These are phyloP conservation scores for Phaeosphaeriaceae sp. DNA, from an alignment of 2,329 filamentous ascomycete genomes.

Conservation along the genomic window DNA sequence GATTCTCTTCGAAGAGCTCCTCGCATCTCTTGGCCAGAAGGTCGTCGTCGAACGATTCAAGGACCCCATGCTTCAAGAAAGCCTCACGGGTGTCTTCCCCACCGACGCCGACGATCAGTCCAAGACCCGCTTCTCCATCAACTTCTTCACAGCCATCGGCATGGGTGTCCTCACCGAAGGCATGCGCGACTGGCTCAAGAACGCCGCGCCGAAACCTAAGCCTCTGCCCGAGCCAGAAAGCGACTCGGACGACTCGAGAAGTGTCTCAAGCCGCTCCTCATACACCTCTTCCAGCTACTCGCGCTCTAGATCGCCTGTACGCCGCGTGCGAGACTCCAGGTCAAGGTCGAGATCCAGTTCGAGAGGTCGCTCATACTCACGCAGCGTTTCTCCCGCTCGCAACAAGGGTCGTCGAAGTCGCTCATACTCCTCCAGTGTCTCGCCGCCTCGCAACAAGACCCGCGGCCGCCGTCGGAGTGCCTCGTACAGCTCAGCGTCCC, in stretches of 20 bases:
- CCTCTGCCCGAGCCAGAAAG: conserved; percentile 54
- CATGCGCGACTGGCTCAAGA: conserved; percentile 90
- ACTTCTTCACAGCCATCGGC: conserved; percentile 98
- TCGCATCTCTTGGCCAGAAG: conserved; percentile 83
- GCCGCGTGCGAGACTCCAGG: conserved; percentile 29
- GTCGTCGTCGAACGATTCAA: conserved; percentile 81
- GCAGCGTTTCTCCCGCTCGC: conserved; percentile 29
- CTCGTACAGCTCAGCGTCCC: conserved; percentile 22
- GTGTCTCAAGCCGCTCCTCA: conserved; percentile 42
- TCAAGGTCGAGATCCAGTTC: conserved; percentile 38
- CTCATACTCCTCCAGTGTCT: conserved; percentile 38
- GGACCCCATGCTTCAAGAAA: conserved; percentile 73
- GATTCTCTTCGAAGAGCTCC: conserved; percentile 92
- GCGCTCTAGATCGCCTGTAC: conserved; percentile 25
- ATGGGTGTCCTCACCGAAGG: conserved; percentile 95
- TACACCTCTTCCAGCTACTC: conserved; percentile 41
- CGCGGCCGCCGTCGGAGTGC: conserved; percentile 32
- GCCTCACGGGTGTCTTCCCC: conserved; percentile 86
- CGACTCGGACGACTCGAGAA: conserved; percentile 42
- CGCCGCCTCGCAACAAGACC: conserved; percentile 24
- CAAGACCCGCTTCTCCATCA: conserved; percentile 96
- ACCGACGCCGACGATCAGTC: conserved; percentile 78
- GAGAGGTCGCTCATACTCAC: conserved; percentile 37
- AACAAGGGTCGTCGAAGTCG: conserved; percentile 3
- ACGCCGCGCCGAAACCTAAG: conserved; percentile 79